Evolutionary conservation across 345 rosid genomes (phyloP).

Genomic region (Barbarea vulgaris): DNA sequence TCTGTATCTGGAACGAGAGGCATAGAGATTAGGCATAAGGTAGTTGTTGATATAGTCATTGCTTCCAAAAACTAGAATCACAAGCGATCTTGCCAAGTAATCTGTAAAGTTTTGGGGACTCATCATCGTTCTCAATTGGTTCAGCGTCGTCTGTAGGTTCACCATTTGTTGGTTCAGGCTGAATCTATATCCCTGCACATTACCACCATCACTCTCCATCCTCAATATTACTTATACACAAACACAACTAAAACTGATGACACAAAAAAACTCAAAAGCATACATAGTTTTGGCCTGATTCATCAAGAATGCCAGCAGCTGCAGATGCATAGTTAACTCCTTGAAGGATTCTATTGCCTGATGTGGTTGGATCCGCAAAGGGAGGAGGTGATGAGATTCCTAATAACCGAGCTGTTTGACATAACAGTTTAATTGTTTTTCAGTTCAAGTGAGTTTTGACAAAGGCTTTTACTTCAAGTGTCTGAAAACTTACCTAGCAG

Average conservation of each 20-base stretch:
- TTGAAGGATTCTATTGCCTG: slow-evolving; percentile 56
- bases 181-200: slow-evolving; percentile 60
- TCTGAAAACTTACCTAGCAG: slow-evolving; percentile 52
- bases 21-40: slow-evolving; percentile 69
- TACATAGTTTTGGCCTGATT: slow-evolving; percentile 77
- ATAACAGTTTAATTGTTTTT: slow-evolving; percentile 2
- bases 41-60: slow-evolving; percentile 96
- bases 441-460: not conserved
- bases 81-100: slow-evolving; percentile 55
- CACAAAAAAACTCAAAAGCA: not conserved
- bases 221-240: not conserved
- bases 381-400: slow-evolving; percentile 66
- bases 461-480: not conserved
- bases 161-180: slow-evolving; percentile 65
- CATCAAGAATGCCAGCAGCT: slow-evolving; percentile 89
- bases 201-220: not conserved
- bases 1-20: slow-evolving; percentile 55
- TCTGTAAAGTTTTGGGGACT: slow-evolving; percentile 48
- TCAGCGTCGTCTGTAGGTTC: slow-evolving; percentile 64
- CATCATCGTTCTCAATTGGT: slow-evolving; percentile 57
- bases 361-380: slow-evolving; percentile 65
- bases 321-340: slow-evolving; percentile 92
- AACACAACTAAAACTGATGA: not conserved
- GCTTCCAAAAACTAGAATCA: slow-evolving; percentile 74
- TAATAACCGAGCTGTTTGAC: slow-evolving; percentile 54